A percentile compares a stretch with the other conserved stretches of the same genome.
These are phyloP conservation scores for Alternaria triticimaculans DNA, from an alignment of 2,329 filamentous ascomycete genomes.

Conservation along the genomic window DNA sequence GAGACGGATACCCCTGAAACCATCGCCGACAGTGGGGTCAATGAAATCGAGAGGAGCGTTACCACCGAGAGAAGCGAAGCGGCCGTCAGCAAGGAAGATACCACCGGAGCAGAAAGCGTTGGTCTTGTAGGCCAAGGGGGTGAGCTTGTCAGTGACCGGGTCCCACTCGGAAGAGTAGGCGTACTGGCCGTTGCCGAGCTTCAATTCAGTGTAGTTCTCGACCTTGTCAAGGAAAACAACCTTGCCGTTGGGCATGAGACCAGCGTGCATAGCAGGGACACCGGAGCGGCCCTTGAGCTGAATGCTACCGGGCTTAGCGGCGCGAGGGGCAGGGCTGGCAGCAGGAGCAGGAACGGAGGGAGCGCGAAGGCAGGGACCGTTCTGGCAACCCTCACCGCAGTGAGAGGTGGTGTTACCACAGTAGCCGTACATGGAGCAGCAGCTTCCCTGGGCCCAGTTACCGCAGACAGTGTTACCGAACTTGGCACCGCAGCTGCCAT, in stretches of 20 bases:
- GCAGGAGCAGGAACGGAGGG: constrained; percentile 50
- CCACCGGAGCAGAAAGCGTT: constrained; percentile 69
- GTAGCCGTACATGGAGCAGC: constrained; percentile 66
- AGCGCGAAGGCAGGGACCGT: constrained; percentile 57
- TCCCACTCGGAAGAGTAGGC: constrained; percentile 68
- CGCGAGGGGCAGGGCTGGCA: constrained; percentile 55
- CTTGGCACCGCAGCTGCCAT: constrained; percentile 61
- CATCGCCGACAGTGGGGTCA: constrained; percentile 65
- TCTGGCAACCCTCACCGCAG: constrained; percentile 63
- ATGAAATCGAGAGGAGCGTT: constrained; percentile 63
- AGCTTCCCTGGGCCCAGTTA: constrained; percentile 59
- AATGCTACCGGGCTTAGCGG: constrained; percentile 56
- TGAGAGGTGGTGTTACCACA: constrained; percentile 58
- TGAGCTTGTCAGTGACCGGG: constrained; percentile 56
- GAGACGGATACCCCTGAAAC: constrained; percentile 65
- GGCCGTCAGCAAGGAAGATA: constrained; percentile 64
- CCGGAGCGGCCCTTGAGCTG: constrained; percentile 61
- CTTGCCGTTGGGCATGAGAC: constrained; percentile 64
- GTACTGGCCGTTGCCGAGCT: constrained; percentile 60
- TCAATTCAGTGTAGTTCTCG: constrained; percentile 66
- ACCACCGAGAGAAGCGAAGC: constrained; percentile 62
- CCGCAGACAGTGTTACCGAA: constrained; percentile 61
- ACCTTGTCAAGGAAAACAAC: constrained; percentile 69
- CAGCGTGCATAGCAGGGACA: constrained; percentile 69
- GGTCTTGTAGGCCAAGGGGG: constrained; percentile 60